Evolutionary conservation across 441 rosid species (phyloP).

Genomic region (Biscutella auriculata): DNA sequence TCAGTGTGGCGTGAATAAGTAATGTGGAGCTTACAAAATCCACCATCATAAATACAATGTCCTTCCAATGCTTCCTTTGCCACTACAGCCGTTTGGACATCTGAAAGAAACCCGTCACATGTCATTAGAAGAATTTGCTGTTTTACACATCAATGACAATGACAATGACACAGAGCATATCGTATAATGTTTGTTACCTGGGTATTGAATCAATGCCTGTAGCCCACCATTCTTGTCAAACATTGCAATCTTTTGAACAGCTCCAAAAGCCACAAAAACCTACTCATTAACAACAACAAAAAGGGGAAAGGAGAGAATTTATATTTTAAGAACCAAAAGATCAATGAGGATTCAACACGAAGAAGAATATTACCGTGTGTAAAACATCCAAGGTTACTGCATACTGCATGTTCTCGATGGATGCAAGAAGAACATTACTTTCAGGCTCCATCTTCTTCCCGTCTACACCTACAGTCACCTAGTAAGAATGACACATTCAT

Average conservation of each 20-base stretch:
- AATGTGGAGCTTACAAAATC: slow-evolving; percentile 92
- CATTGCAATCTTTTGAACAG: slow-evolving; percentile 98
- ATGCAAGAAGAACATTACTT: slow-evolving; percentile 96
- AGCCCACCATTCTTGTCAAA: slow-evolving; percentile 94
- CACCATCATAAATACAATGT: slow-evolving; percentile 95
- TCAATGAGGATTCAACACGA: not conserved
- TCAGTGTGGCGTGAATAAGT: slow-evolving; percentile 92
- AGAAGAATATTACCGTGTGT: slow-evolving; percentile 54
- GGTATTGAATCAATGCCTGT: slow-evolving; percentile 89
- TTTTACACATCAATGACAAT: not conserved
- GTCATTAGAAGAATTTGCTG: not conserved
- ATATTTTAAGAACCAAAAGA: not conserved
- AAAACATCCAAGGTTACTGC: slow-evolving; percentile 94
- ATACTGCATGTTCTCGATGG: slow-evolving; percentile 99
- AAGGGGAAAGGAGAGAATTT: not conserved
- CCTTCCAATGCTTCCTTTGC: slow-evolving; percentile 98
- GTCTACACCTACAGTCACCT: slow-evolving; percentile 72
- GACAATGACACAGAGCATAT: not conserved
- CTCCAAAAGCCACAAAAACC: slow-evolving; percentile 91
- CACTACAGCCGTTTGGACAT: slow-evolving; percentile 82
- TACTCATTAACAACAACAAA: slow-evolving; percentile 10
- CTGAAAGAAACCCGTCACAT: slow-evolving; percentile 29
- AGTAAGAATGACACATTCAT: slow-evolving; percentile 16
- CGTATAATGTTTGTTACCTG: slow-evolving; percentile 34
- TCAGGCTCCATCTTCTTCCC: slow-evolving; percentile 95